Percentiles rank a stretch among this genome's conserved stretches.
Evolutionary conservation across 2,329 filamentous ascomycete species (phyloP).

Genomic region (Plectosphaerella cucumerina): DNA sequence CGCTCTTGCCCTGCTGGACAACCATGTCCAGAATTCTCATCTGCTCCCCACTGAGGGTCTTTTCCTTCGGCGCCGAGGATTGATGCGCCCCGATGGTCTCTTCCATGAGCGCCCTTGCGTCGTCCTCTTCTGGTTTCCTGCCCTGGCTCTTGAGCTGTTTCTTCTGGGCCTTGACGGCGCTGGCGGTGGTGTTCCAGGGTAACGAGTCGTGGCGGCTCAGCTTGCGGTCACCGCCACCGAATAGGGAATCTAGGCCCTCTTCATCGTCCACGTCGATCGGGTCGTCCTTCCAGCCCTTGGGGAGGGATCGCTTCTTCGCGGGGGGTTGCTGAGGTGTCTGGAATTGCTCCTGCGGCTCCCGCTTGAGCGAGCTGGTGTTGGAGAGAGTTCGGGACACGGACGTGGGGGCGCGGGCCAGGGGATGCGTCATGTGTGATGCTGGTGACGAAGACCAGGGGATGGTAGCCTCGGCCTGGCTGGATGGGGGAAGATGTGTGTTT

Average conservation of each 20-base stretch:
- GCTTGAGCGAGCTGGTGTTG: constrained; percentile 32
- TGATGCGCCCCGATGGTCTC: constrained; percentile 35
- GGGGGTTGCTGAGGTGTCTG: constrained; percentile 24
- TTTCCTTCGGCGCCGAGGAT: constrained; percentile 31
- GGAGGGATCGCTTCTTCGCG: constrained; percentile 62
- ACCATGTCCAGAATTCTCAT: constrained; percentile 79
- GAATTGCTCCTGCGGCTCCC: constrained; percentile 29
- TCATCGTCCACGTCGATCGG: constrained; percentile 22
- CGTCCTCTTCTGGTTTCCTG: constrained; percentile 41
- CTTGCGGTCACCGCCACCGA: constrained; percentile 7
- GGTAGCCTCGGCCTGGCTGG: constrained; percentile 12
- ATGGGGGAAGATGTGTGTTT: constrained; percentile 14
- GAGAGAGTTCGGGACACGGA: constrained; percentile 10
- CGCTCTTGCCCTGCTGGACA: constrained; percentile 73
- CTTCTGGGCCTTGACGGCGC: constrained; percentile 72
- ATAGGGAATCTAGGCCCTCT: too few species aligned
- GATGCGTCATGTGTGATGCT: constrained; percentile 39
- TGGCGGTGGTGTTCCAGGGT: constrained; percentile 71
- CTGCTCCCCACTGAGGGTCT: constrained; percentile 84
- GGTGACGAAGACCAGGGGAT: constrained; percentile 73
- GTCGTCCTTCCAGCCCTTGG: constrained; percentile 39
- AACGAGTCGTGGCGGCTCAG: constrained; percentile 19
- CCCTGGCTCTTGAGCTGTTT: constrained; percentile 65
- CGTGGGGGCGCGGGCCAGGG: constrained; percentile 16
- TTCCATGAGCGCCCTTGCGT: constrained; percentile 35